Base-by-base conservation (phyloP, 108 stramenopile species). In the Fragilariopsis cylindrus region DNA sequence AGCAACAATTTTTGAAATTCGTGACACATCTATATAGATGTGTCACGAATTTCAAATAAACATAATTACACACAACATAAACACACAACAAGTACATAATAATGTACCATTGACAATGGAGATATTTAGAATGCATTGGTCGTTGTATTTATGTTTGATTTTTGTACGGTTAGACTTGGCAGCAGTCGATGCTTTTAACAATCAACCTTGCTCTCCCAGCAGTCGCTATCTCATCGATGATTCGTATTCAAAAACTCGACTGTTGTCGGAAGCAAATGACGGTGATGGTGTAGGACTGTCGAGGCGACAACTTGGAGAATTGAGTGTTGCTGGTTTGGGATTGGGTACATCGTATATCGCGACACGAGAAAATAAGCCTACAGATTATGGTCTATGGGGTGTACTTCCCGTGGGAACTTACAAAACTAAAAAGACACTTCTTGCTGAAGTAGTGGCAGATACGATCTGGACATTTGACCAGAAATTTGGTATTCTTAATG, bases 391-490 rank as follows among this genome's bases (percentile, higher is more conserved):
- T 13, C 69, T 97, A 13, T 97, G 95, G 94, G 94, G 93, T 3
- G 71, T 97, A 5, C 79, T 96, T 5, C 97, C 96, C 12, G 91
- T 96, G 45, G 97, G 92, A 2, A 86, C 97, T 3, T 97, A 96
- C 92, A 94, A 94, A 72, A 64, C 76, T 56, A 96, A 96, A 75
- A 87, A 89, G 73, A 96, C 97, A 9, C 69, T 97, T 0, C 65
- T 83, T 70, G 81, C 94, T 69, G 84, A 88, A 8, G 82, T 97
- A 63, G 88, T 97, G 1, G 84, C 88, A 3, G 83, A 80, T 11
- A 68, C 79, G 75, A 79, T 98, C 4, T 98, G 96, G 96, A 97
- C 97, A 5, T 84, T 96, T 46, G 97, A 98, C 69, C 97, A 98
- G 81, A 95, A 95, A 57, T 93, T 95, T 77, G 97, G 97, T 5